Evolutionary conservation across 2,329 filamentous ascomycete genomes (phyloP).

Genomic region (Magnaporthiopsis rhizophila): DNA sequence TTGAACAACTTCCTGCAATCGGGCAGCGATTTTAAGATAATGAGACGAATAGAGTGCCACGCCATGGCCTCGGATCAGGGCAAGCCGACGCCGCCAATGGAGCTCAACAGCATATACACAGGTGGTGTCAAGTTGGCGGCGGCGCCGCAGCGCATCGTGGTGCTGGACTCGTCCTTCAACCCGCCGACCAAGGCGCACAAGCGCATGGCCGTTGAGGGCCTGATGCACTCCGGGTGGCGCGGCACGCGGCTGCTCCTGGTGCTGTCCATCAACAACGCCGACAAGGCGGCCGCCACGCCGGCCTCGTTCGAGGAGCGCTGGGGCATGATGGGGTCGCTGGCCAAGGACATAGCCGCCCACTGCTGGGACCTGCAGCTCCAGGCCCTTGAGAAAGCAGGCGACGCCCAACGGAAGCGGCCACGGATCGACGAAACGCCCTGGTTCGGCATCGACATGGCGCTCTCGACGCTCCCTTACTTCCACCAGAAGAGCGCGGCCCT

Average conservation of each 20-base stretch:
- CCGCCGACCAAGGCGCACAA: slow-evolving; percentile 56
- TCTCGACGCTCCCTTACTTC: slow-evolving; percentile 68
- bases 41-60: not conserved
- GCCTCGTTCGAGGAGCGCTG: slow-evolving; percentile 61
- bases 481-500: slow-evolving; percentile 61
- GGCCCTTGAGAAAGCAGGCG: no score
- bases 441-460: slow-evolving; percentile 52
- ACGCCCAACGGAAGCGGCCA: no score
- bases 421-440: slow-evolving; percentile 6
- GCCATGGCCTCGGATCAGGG: no score
- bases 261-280: slow-evolving; percentile 56
- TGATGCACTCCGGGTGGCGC: slow-evolving; percentile 15
- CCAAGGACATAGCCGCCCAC: slow-evolving; percentile 39
- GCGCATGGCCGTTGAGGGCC: slow-evolving; percentile 45
- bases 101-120: not conserved
- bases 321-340: slow-evolving; percentile 64
- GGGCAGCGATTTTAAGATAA: not conserved
- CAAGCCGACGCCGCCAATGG: not conserved
- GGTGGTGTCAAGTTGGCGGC: not conserved
- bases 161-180: slow-evolving; percentile 63
- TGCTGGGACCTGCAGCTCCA: slow-evolving; percentile 8
- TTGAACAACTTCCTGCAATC: not conserved
- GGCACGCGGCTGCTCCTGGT: slow-evolving; percentile 46
- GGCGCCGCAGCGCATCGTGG: slow-evolving; percentile 30
- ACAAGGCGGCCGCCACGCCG: slow-evolving; percentile 54